Evolutionary conservation across 805 yeast species (phyloP), one percentile per base, ranked within the genome.

Genomic region (Wickerhamiella sergipiensis): DNA sequence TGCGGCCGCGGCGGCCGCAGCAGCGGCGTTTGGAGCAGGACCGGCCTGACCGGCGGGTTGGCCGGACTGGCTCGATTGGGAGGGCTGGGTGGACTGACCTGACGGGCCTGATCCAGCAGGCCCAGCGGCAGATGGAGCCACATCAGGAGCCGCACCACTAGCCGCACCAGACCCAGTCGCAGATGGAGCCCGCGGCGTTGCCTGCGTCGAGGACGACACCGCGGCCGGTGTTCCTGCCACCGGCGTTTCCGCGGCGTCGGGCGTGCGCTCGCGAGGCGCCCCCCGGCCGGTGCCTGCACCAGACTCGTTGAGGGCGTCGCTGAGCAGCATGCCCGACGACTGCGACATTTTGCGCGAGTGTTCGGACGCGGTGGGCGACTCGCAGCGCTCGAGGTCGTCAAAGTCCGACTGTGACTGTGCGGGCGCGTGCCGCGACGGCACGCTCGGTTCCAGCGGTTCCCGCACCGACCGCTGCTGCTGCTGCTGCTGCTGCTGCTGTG

Each of bases 1-100:
- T n/a, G 53, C 53, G 19, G 52, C 55, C 33, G 47, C 50, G 8
- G 53, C 51, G 1, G 52, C 52, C 15, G 53, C 52, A 22, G 47
- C 47, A 4, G 54, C 52, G n/a, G 51, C 19, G 7, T 18, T 36
- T 6, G 40, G 8, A n/a, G 40, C 40, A 8, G 26, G 26, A 6
- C 26, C 26, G 8, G 26, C 26, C 8, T 24, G 26, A 8, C 26
- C 26, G 8, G 26, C 26, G 26, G 26, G 26, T 8, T 24, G 26
- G 8, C 5, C 26, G 5, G 26, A 24, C 5, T 5, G 26, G 26
- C 26, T 8, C 26, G 26, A 24, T 24, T n/a, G n/a, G n/a, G n/a
- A n/a, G n/a, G n/a, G n/a, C n/a, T n/a, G n/a, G n/a, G n/a, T n/a
- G n/a, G n/a, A n/a, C 26, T 24, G 26, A 24, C 5, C 26, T 24